Percentiles rank a stretch among this genome's conserved stretches.
phyloP scores from a whole-genome alignment of 495 filamentous ascomycete genomes.

The Penicillium lividum region DNA sequence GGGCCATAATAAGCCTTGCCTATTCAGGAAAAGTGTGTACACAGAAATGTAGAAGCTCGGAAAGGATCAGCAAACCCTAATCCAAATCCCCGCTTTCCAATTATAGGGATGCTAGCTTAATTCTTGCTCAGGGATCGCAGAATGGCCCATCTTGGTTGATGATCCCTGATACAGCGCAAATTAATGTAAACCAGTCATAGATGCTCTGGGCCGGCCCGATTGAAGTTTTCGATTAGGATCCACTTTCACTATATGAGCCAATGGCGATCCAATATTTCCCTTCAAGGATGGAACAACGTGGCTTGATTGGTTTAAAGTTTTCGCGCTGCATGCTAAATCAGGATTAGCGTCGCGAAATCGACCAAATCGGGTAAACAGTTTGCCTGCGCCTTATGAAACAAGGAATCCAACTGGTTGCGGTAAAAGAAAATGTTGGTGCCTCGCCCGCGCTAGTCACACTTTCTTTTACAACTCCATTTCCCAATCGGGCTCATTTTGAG shows the following conservation, averaged over 20 bases:
- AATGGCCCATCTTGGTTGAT: not conserved
- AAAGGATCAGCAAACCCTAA: not conserved
- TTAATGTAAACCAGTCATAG: not conserved
- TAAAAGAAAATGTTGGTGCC: not conserved
- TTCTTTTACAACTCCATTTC: not conserved
- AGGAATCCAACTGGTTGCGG: not conserved
- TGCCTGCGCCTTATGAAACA: not conserved
- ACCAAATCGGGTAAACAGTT: constrained; percentile 6
- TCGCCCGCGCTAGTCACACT: not conserved
- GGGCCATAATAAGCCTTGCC: not conserved
- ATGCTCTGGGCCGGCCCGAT: not conserved
- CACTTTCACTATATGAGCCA: not conserved
- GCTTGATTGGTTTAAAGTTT: not conserved
- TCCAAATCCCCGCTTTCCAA: not conserved
- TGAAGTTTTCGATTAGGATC: not conserved
- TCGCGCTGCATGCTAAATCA: not conserved
- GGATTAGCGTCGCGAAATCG: constrained; percentile 10
- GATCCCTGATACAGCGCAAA: too few species aligned
- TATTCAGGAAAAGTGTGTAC: not conserved
- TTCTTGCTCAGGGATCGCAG: not conserved
- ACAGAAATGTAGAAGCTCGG: not conserved
- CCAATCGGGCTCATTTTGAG: not conserved
- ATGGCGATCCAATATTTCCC: not conserved
- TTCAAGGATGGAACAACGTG: not conserved
- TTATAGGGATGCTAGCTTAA: not conserved